Percentiles rank a stretch among this genome's conserved stretches.
These are phyloP conservation scores for Flammula alnicola DNA, from an alignment of 1,284 basidiomycete species.

Conservation along the genomic window DNA sequence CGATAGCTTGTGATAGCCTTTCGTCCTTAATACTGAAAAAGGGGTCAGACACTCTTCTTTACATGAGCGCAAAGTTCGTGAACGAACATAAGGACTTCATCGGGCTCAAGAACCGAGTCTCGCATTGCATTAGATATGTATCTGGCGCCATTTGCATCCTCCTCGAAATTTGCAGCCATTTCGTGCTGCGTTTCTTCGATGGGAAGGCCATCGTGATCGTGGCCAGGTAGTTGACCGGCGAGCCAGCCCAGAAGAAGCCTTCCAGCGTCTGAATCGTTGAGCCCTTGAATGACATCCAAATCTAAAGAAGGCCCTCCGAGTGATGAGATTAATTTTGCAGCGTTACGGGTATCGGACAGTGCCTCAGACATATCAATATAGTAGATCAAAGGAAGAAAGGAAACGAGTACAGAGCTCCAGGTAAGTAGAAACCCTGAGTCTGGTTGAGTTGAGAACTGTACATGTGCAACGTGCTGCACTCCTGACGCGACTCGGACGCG, in stretches of 20 bases:
- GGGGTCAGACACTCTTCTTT: not conserved
- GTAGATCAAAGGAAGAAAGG: too few species aligned
- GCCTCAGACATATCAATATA: not conserved
- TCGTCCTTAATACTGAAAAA: slow-evolving; percentile 9
- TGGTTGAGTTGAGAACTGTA: too few species aligned
- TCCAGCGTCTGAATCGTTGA: slow-evolving; percentile 28
- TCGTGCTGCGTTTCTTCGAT: too few species aligned
- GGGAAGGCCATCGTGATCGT: not conserved
- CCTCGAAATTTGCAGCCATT: too few species aligned
- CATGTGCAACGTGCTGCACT: too few species aligned
- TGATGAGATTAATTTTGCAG: slow-evolving; percentile 1
- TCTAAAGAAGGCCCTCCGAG: slow-evolving; percentile 30
- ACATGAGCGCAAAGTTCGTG: not conserved
- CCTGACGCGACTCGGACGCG: too few species aligned
- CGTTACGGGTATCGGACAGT: not conserved
- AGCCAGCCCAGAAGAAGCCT: slow-evolving; percentile 34
- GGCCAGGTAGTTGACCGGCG: slow-evolving; percentile 22
- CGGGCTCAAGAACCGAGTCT: slow-evolving; percentile 28
- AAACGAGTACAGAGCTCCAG: too few species aligned
- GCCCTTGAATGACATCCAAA: slow-evolving; percentile 28
- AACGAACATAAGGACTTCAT: slow-evolving; percentile 30
- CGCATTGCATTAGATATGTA: slow-evolving; percentile 7
- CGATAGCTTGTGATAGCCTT: not conserved
- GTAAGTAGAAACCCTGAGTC: too few species aligned
- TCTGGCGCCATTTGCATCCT: not conserved